Evolutionary conservation across 768 basidiomycete genomes (phyloP), one percentile per base, ranked within the genome.

Genomic region (Termitomyces titanicus): DNA sequence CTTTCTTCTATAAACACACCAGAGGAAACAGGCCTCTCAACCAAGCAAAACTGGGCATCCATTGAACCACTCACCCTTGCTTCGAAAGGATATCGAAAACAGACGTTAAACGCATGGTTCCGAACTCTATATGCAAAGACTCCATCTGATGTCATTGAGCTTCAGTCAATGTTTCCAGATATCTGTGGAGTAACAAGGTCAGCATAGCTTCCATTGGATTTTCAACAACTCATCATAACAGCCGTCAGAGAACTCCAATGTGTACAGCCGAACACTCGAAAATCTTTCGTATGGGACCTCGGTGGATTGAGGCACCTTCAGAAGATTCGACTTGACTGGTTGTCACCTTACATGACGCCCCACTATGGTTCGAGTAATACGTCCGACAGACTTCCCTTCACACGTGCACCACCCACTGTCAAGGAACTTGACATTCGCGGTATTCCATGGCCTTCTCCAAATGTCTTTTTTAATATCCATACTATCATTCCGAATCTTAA

Each of bases 71-170:
- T 73, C 24, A 68, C 70, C 13, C 54, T 68, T 10, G 60, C 69
- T 22, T 74, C 62, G n/a, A 68, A 62, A 51, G 44, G 56, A 9
- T 72, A 65, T 55, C 68, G 72, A 39, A 43, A 59, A 0, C 55
- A 70, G 11, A 60, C 62, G 8, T 57, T 75, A 1, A 63, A 66
- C 35, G 58, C 58, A 48, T 75, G 74, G 74, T 74, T 74, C 57
- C 63, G 63, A 25, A 57, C 51, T 10, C 53, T 75, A n/a, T 70
- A 61, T 55, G 48, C 68, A 20, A 58, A 47, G 42, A 59, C 56
- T 3, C 60, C 69, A 0, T 27, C 20, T 3, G 70, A 74, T 51
- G n/a, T 72, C 0, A 9, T 49, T 2, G 54, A 55, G 38, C 53
- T 72, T 17, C 46, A 59, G n/a, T 15, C 47, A 10, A 42, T 65